phyloP scores from a whole-genome alignment of 202 grass and related monocot species.

The Hordeum pubiflorum region DNA sequence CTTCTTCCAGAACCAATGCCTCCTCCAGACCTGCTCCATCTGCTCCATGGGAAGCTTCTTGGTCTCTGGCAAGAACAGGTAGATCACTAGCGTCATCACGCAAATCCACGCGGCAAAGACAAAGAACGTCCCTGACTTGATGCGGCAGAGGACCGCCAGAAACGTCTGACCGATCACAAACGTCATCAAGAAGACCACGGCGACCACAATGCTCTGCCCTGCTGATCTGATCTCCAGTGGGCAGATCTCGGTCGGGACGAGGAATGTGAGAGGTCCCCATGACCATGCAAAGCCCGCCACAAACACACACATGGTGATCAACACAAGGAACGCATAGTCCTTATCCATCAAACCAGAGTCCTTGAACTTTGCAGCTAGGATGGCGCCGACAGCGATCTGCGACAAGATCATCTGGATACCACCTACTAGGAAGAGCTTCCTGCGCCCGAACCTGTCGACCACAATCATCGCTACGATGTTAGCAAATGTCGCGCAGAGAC shows the following conservation, averaged over 20 bases:
- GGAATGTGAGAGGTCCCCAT: constrained; percentile 66
- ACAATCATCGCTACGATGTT: constrained; percentile 54
- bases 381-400: constrained; percentile 43
- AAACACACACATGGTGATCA: constrained; percentile 58
- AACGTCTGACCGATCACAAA: constrained; percentile 65
- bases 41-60: constrained; percentile 75
- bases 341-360: constrained; percentile 50
- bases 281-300: constrained; percentile 71
- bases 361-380: constrained; percentile 51
- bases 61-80: constrained; percentile 67
- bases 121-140: constrained; percentile 64
- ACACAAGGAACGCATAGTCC: constrained; percentile 42
- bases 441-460: constrained; percentile 54
- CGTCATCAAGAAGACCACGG: constrained; percentile 52
- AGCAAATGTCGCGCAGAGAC: constrained; percentile 40
- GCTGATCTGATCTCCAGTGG: constrained; percentile 70
- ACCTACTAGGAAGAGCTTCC: constrained; percentile 44
- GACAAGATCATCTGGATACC: constrained; percentile 74
- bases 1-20: constrained; percentile 76
- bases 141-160: constrained; percentile 43
- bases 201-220: constrained; percentile 69
- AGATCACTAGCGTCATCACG: constrained; percentile 53
- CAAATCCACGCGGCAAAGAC: constrained; percentile 52
- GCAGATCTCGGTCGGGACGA: constrained; percentile 59
- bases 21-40: constrained; percentile 66